These are phyloP conservation scores for Neoboletus brunneissimus DNA, from an alignment of 768 basidiomycete species.

Conservation along the genomic window DNA sequence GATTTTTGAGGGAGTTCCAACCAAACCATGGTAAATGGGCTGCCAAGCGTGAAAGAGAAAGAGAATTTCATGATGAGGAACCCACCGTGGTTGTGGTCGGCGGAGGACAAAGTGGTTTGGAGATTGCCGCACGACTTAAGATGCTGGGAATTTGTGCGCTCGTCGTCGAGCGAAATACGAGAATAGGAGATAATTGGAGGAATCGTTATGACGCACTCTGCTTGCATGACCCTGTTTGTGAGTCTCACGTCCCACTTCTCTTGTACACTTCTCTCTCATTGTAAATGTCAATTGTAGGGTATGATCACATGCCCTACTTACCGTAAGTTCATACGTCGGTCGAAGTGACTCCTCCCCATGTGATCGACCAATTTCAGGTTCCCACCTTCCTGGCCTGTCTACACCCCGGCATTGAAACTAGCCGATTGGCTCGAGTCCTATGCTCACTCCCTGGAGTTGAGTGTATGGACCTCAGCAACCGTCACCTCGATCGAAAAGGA, in stretches of 20 bases:
- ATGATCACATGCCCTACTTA: conserved; percentile 52
- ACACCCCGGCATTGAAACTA: conserved; percentile 51
- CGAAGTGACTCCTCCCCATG: neutral
- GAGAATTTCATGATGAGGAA: conserved; percentile 36
- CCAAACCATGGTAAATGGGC: conserved; percentile 36
- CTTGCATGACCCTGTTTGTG: conserved; percentile 34
- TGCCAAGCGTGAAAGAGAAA: conserved; percentile 26
- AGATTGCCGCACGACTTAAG: conserved; percentile 53
- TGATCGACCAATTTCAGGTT: conserved; percentile 37
- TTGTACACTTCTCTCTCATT: neutral
- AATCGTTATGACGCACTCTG: conserved; percentile 29
- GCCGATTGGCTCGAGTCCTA: conserved; percentile 70
- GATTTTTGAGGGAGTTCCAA: conserved; percentile 41
- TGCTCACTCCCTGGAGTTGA: conserved; percentile 56
- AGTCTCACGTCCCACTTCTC: neutral
- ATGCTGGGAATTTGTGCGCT: conserved; percentile 21
- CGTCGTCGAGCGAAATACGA: conserved; percentile 25
- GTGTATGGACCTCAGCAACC: conserved; percentile 57
- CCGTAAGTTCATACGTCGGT: conserved; percentile 38
- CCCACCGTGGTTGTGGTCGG: conserved; percentile 54
- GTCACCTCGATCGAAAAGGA: conserved; percentile 31
- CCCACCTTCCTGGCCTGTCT: conserved; percentile 59
- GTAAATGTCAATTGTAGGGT: conserved; percentile 29
- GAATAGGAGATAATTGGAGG: conserved; percentile 35
- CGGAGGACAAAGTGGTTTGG: conserved; percentile 53